These are phyloP conservation scores for Dictyostelium brefeldianum DNA, from an alignment of 78 protist species.

Conservation along the genomic window DNA sequence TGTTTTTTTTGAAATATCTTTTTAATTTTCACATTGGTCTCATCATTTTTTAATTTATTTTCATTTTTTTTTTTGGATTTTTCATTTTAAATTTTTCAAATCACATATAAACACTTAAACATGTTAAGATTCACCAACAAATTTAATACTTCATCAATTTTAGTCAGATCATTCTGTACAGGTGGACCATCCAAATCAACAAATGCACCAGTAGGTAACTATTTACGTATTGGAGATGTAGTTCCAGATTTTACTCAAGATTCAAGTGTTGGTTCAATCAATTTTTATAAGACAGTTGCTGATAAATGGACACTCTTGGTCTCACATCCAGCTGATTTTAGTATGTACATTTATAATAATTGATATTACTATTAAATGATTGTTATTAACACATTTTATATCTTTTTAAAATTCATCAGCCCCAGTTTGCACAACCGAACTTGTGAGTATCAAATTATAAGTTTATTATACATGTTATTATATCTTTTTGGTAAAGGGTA, in stretches of 20 bases:
- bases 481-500: no score
- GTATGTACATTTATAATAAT: conserved; percentile 17
- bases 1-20: no score
- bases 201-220: background rate
- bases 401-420: background rate
- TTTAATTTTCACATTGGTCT: no score
- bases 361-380: no score
- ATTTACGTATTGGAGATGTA: conserved; percentile 60
- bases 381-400: no score
- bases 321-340: conserved; percentile 92
- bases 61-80: no score
- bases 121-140: background rate
- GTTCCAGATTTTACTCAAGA: conserved; percentile 81
- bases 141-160: background rate
- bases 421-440: conserved; percentile 94
- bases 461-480: no score
- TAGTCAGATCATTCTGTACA: conserved; percentile 1
- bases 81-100: no score
- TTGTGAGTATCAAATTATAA: background rate
- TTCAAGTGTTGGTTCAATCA: conserved; percentile 72
- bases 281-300: conserved; percentile 75
- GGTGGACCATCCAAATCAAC: background rate
- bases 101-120: background rate
- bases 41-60: no score
- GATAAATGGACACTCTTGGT: conserved; percentile 63